Conservation (phyloP, 1,139 yeast genomes). For the Kluyveromyces marxianus region DNA sequence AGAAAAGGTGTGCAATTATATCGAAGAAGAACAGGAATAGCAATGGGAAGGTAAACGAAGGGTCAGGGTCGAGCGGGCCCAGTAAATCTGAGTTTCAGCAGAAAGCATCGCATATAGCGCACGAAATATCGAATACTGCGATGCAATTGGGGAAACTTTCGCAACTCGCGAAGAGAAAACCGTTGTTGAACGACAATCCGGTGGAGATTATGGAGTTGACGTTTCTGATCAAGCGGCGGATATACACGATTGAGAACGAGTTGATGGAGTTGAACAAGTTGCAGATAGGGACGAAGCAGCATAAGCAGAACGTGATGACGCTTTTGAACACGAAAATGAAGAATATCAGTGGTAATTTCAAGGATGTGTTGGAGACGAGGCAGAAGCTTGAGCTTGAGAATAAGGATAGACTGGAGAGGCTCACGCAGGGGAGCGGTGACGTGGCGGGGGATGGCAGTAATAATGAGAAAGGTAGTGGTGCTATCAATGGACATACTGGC, state of each 20-base stretch:
- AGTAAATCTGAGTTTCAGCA: slow-evolving; percentile 64
- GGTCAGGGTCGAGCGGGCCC: slow-evolving; percentile 6
- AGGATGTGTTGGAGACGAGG: slow-evolving; percentile 77
- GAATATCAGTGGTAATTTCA: slow-evolving; percentile 87
- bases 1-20: slow-evolving; percentile 25
- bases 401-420: slow-evolving; percentile 78
- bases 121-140: slow-evolving; percentile 85
- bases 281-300: slow-evolving; percentile 36
- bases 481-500: background rate
- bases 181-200: slow-evolving; percentile 92
- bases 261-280: slow-evolving; percentile 35
- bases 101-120: slow-evolving; percentile 79
- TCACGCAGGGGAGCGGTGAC: slow-evolving; percentile 32
- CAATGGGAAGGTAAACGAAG: slow-evolving; percentile 8
- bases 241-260: slow-evolving; percentile 74
- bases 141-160: slow-evolving; percentile 77
- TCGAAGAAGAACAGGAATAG: slow-evolving; percentile 22
- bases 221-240: slow-evolving; percentile 86
- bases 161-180: slow-evolving; percentile 75
- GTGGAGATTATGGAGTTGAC: slow-evolving; percentile 90
- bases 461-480: background rate
- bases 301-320: slow-evolving; percentile 80
- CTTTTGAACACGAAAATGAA: slow-evolving; percentile 82
- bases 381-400: slow-evolving; percentile 78
- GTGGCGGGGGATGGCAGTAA: background rate